phyloP scores from a whole-genome alignment of 1,284 basidiomycete genomes.

The Blastosporella zonata region DNA sequence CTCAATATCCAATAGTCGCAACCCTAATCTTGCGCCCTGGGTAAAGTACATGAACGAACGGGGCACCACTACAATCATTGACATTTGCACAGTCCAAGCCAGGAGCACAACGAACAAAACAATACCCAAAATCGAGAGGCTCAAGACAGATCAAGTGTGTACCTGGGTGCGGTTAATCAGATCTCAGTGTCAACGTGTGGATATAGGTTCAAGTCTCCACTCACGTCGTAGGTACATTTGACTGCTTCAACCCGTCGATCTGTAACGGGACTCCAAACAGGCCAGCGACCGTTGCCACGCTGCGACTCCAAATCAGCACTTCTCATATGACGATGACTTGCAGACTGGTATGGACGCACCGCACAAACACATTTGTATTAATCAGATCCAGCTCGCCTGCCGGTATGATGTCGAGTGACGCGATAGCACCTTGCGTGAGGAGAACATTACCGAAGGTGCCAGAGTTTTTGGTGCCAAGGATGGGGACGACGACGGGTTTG shows the following conservation, averaged over 20 bases:
- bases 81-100: background rate
- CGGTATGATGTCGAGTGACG: conserved; percentile 36
- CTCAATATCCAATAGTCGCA: too few relatives aligned
- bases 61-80: background rate
- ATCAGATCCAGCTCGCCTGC: conserved; percentile 37
- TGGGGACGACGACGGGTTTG: conserved; percentile 33
- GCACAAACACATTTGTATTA: conserved; percentile 33
- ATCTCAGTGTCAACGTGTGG: too few relatives aligned
- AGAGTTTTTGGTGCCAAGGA: conserved; percentile 35
- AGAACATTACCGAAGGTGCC: conserved; percentile 36
- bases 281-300: conserved; percentile 30
- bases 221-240: conserved; percentile 31
- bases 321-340: background rate
- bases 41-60: too few relatives aligned
- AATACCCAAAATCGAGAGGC: background rate
- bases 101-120: background rate
- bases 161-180: background rate
- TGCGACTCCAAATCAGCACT: conserved; percentile 5
- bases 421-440: conserved; percentile 33
- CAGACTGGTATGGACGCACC: conserved; percentile 25
- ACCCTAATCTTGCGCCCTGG: too few relatives aligned
- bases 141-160: background rate
- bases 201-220: conserved; percentile 9
- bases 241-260: conserved; percentile 32
- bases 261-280: conserved; percentile 31